These are phyloP conservation scores for Flaveria sonorensis DNA, from an alignment of 129 eudicot genomes.

Conservation along the genomic window DNA sequence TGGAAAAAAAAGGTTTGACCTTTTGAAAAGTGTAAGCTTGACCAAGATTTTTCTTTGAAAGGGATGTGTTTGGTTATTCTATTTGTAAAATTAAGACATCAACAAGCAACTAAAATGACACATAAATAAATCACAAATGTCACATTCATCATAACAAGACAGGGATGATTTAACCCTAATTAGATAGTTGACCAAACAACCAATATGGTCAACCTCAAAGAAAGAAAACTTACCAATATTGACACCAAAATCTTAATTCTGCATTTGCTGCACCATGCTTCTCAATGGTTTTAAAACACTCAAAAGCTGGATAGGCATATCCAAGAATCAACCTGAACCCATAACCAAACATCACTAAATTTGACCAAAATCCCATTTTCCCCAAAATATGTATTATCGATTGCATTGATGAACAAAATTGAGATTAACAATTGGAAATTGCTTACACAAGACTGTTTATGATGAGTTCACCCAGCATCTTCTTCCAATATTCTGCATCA, in stretches of 20 bases:
- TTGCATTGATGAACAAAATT: background rate
- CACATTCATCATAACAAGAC: slow-evolving; percentile 24
- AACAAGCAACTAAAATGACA: slow-evolving; percentile 21
- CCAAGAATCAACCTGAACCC: slow-evolving; percentile 74
- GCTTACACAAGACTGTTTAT: slow-evolving; percentile 72
- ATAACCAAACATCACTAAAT: slow-evolving; percentile 17
- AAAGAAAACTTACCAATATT: slow-evolving; percentile 64
- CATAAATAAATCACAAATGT: slow-evolving; percentile 13
- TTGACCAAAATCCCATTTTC: slow-evolving; percentile 17
- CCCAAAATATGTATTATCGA: background rate
- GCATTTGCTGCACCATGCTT: slow-evolving; percentile 70
- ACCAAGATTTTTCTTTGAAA: background rate
- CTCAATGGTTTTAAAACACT: slow-evolving; percentile 88
- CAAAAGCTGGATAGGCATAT: slow-evolving; percentile 95
- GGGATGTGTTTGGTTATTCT: slow-evolving; percentile 14
- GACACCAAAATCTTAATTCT: slow-evolving; percentile 95
- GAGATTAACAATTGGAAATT: slow-evolving; percentile 5
- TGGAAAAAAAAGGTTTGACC: slow-evolving; percentile 12
- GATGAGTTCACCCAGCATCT: slow-evolving; percentile 72
- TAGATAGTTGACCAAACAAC: slow-evolving; percentile 22
- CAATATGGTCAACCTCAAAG: background rate
- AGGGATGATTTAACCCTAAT: slow-evolving; percentile 18
- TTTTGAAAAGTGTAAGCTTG: slow-evolving; percentile 4
- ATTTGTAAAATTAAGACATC: slow-evolving; percentile 27
- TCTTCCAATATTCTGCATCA: slow-evolving; percentile 6